phyloP scores from a whole-genome alignment of 192 early-diverging fungal genomes.

The Coemansia sp. region DNA sequence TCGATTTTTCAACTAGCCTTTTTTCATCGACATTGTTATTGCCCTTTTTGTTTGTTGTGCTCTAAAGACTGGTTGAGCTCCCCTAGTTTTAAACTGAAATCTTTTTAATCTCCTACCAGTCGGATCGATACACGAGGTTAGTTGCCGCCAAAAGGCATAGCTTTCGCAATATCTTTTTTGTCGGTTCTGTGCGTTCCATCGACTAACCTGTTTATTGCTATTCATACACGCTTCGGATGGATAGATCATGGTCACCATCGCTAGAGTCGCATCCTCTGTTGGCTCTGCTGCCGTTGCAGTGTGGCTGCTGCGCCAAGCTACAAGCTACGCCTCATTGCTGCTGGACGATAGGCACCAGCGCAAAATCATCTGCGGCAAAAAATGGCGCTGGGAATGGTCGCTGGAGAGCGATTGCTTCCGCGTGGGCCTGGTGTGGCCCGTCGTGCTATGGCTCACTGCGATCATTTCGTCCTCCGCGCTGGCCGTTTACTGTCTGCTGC shows the following conservation, averaged over 20 bases:
- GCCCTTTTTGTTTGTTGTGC: too few species aligned
- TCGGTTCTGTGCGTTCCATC: too few species aligned
- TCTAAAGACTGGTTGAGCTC: too few species aligned
- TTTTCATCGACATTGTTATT: too few species aligned
- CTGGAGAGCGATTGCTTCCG: conserved; percentile 16
- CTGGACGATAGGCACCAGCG: background rate
- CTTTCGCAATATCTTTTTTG: too few species aligned
- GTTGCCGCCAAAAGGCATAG: too few species aligned
- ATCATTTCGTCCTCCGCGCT: background rate
- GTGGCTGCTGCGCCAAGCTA: background rate
- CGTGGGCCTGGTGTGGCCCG: conserved; percentile 13
- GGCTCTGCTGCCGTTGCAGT: background rate
- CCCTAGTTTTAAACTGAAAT: too few species aligned
- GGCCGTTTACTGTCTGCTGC: conserved; percentile 1
- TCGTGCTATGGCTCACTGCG: background rate
- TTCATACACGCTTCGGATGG: too few species aligned
- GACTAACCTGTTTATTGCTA: too few species aligned
- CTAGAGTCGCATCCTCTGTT: background rate
- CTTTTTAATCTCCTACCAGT: too few species aligned
- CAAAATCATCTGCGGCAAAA: background rate
- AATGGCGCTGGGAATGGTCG: conserved; percentile 13
- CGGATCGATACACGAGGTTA: too few species aligned
- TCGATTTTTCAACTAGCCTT: too few species aligned
- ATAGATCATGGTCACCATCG: background rate
- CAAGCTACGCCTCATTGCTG: background rate